These are phyloP conservation scores for Eucalyptus curtisii DNA, from an alignment of 345 rosid species.

Conservation along the genomic window DNA sequence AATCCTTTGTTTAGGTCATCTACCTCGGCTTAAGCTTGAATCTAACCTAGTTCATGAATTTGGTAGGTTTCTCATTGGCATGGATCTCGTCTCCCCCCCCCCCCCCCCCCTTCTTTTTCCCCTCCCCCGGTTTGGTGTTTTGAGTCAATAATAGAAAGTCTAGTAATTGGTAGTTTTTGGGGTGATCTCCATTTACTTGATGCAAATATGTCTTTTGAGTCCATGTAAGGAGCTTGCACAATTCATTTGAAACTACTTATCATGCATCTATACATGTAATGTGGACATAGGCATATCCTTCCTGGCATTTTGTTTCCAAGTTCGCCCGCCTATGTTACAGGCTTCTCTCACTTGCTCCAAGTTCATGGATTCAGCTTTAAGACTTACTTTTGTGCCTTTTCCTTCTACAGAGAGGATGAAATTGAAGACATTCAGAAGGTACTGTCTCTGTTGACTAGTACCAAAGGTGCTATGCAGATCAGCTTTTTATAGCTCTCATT, in stretches of 20 bases:
- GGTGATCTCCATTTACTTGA: not conserved
- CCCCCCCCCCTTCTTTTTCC: too few relatives aligned
- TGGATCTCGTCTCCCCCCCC: not conserved
- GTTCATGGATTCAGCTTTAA: not conserved
- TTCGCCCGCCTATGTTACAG: not conserved
- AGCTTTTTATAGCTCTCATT: slow-evolving; percentile 12
- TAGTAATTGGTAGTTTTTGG: not conserved
- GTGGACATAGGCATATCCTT: not conserved
- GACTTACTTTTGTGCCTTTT: not conserved
- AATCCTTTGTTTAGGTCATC: not conserved
- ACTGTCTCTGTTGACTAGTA: slow-evolving; percentile 2
- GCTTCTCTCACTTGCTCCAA: not conserved
- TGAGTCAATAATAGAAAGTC: not conserved
- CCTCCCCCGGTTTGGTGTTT: not conserved
- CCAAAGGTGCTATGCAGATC: not conserved
- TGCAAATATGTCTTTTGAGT: not conserved
- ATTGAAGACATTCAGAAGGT: slow-evolving; percentile 99
- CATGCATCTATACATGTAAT: not conserved
- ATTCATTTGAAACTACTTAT: not conserved
- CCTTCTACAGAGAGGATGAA: slow-evolving; percentile 73
- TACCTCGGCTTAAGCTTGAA: not conserved
- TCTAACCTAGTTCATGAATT: not conserved
- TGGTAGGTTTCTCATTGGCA: not conserved
- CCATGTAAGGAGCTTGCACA: not conserved
- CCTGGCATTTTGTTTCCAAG: not conserved